Base-by-base conservation (phyloP, 2,329 filamentous ascomycete genomes). In the Hypoxylon sp. region DNA sequence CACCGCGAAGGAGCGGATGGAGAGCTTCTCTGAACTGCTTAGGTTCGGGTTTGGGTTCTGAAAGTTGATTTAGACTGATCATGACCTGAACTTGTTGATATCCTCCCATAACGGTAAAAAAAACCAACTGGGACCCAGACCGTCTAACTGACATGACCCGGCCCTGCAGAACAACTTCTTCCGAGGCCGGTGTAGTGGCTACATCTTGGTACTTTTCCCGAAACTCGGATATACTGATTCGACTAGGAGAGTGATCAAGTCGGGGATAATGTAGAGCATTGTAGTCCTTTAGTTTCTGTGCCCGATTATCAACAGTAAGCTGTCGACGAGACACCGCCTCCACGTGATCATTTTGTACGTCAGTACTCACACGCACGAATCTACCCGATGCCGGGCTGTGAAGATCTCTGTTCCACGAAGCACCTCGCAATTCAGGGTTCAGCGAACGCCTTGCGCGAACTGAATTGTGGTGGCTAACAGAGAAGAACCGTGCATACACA, bases 31-130 rank as follows among this genome's bases (percentile, higher is more conserved):
- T 89, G 71, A 89, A 89, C 39, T 78, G 76, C 37, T 78, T 73
- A 24, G 71, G 65, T 13, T 34, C 75, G 76, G 43, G 79, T 70
- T 26, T 77, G 74, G 49, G 77, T 2, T 53, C 72, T 82, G 67
- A 64, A 82, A 85, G 62, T 83, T 82, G 70, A n/a, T 26, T 48
- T 0, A 89, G 83, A 77, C 91, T 91, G 76, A 91, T 85, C 80
- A 97, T 88, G 64, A 89, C 84, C 79, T 99, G 95, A 32, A 96
- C 78, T 67, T 84, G 86, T 69, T 87, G 80, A 59, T 89, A 90
- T 74, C 92, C 88, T 75, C 93, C 88, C 69, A 88, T 82, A 51
- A 98, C 80, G 78, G 95, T 91, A 69, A 97, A 77, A 77, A 99
- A 99, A 67, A 93, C 82, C 70, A 99, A 87, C 78, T 91, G 92